These are phyloP conservation scores for Schizophyllum amplum DNA, from an alignment of 1,284 basidiomycete species.

Conservation along the genomic window DNA sequence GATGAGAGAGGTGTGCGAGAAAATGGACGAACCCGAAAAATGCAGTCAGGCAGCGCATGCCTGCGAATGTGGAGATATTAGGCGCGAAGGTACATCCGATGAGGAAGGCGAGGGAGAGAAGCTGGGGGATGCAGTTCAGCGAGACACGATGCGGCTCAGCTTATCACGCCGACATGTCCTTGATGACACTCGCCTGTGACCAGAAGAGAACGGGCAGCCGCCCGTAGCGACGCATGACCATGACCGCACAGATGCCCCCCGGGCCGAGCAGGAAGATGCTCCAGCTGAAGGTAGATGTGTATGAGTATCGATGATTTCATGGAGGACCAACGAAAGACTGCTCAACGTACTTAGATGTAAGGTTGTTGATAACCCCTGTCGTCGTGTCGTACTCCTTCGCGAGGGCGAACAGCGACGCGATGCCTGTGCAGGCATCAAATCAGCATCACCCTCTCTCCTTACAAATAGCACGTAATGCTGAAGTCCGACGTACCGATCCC, in stretches of 20 bases:
- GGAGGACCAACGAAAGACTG: neutral
- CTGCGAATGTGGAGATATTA: constrained; percentile 42
- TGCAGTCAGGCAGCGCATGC: constrained; percentile 17
- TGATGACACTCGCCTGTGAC: constrained; percentile 34
- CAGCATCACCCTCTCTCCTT: neutral
- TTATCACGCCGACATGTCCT: neutral
- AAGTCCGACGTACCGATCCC: constrained; percentile 44
- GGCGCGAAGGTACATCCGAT: constrained; percentile 54
- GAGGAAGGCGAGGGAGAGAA: constrained; percentile 42
- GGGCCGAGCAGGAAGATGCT: constrained; percentile 60
- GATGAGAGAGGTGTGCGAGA: constrained; percentile 8
- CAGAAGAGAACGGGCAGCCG: constrained; percentile 54
- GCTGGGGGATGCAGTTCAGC: constrained; percentile 16
- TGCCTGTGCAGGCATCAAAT: constrained; percentile 28
- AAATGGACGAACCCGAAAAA: constrained; percentile 35
- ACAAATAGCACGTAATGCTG: too few relatives aligned
- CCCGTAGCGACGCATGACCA: constrained; percentile 47
- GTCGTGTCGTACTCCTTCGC: constrained; percentile 52
- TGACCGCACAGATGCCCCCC: constrained; percentile 48
- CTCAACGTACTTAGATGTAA: constrained; percentile 46
- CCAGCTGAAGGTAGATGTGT: constrained; percentile 34
- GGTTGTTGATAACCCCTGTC: constrained; percentile 50
- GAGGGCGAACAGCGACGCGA: constrained; percentile 51
- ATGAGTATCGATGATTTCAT: too few relatives aligned
- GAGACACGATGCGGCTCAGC: neutral